phyloP scores from a whole-genome alignment of 495 filamentous ascomycete species.

The Cryomyces minteri region DNA sequence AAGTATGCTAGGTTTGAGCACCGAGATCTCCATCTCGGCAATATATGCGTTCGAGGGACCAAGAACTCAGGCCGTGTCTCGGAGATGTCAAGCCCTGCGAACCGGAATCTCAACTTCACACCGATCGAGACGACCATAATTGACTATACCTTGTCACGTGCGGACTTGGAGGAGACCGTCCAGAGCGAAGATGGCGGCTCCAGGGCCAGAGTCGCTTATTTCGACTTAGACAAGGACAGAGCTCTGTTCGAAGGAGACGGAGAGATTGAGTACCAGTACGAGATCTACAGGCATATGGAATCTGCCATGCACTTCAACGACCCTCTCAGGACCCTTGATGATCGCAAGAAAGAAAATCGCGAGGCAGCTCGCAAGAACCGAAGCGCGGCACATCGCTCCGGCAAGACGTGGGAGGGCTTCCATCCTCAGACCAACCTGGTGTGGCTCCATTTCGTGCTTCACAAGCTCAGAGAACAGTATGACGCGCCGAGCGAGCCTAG shows the following conservation, averaged over 20 bases:
- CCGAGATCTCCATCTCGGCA: conserved; percentile 75
- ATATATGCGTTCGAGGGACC: conserved; percentile 46
- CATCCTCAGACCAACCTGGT: conserved; percentile 21
- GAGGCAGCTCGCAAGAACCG: conserved; percentile 5
- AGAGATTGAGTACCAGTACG: conserved; percentile 23
- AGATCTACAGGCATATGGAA: conserved; percentile 20
- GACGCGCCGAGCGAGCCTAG: background rate
- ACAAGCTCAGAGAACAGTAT: conserved; percentile 5
- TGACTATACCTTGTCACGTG: conserved; percentile 77
- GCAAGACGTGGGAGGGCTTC: conserved; percentile 14
- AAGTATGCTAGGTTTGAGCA: conserved; percentile 64
- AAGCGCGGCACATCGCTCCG: background rate
- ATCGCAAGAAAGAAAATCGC: background rate
- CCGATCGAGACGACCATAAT: conserved; percentile 65
- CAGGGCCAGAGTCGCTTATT: conserved; percentile 12
- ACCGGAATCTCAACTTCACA: conserved; percentile 42
- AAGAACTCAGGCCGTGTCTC: background rate
- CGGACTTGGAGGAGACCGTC: conserved; percentile 13
- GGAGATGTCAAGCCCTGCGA: conserved; percentile 1
- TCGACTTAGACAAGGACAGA: conserved; percentile 15
- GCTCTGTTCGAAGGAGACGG: conserved; percentile 20
- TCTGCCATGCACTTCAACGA: conserved; percentile 4
- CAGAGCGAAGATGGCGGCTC: background rate
- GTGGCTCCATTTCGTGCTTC: conserved; percentile 22
- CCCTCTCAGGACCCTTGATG: conserved; percentile 5